These are phyloP conservation scores for Malbranchea zuffiana DNA, from an alignment of 2,329 filamentous ascomycete species.

Conservation along the genomic window DNA sequence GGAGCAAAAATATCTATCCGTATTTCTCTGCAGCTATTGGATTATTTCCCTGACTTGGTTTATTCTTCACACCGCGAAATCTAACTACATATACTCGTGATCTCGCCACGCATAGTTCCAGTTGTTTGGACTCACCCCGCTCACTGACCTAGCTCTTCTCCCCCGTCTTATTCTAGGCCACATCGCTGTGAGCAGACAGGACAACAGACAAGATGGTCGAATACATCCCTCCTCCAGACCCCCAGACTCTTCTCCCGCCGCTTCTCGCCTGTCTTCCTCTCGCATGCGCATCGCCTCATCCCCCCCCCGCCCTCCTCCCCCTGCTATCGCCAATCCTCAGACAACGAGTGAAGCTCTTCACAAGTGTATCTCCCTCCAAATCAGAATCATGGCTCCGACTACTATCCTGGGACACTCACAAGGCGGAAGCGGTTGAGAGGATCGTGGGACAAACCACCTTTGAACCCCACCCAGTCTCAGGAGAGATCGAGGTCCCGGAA, in stretches of 20 bases:
- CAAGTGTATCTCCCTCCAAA: slow-evolving; percentile 32
- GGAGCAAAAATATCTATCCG: too few species aligned
- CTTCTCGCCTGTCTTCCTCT: slow-evolving; percentile 54
- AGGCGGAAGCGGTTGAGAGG: slow-evolving; percentile 43
- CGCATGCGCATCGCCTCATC: slow-evolving; percentile 47
- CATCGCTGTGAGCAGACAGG: not conserved
- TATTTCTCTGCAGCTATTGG: too few species aligned
- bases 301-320: slow-evolving; percentile 50
- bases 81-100: too few species aligned
- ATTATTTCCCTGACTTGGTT: too few species aligned
- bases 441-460: slow-evolving; percentile 45
- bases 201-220: slow-evolving; percentile 41
- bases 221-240: slow-evolving; percentile 44
- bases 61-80: too few species aligned
- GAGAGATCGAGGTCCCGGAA: slow-evolving; percentile 52
- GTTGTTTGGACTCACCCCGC: too few species aligned
- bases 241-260: slow-evolving; percentile 48
- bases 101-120: too few species aligned
- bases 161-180: not conserved
- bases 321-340: slow-evolving; percentile 53
- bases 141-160: not conserved
- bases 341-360: slow-evolving; percentile 49
- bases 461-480: slow-evolving; percentile 54
- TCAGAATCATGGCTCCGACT: slow-evolving; percentile 48
- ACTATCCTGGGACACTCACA: slow-evolving; percentile 47